These are phyloP conservation scores for Hypomontagnella submonticulosa DNA, from an alignment of 495 filamentous ascomycete genomes.

Conservation along the genomic window DNA sequence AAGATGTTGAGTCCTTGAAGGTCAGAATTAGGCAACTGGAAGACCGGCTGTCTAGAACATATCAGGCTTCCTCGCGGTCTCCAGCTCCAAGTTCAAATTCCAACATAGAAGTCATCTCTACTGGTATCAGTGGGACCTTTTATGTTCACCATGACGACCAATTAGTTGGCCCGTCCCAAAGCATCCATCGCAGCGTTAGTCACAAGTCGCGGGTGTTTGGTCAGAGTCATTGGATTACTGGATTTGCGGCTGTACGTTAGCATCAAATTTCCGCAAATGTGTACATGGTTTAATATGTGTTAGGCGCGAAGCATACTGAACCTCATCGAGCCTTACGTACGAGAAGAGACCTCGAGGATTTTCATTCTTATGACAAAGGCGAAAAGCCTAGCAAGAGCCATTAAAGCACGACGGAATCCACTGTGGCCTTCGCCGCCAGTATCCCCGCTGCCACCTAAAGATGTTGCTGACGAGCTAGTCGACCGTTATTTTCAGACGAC, in stretches of 20 bases:
- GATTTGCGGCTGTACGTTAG: constrained; percentile 52
- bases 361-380: constrained; percentile 52
- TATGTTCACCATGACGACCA: constrained; percentile 35
- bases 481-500: constrained; percentile 62
- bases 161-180: constrained; percentile 35
- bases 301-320: constrained; percentile 56
- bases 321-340: constrained; percentile 51
- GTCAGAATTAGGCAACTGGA: constrained; percentile 58
- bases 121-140: constrained; percentile 34
- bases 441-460: constrained; percentile 56
- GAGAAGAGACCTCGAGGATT: constrained; percentile 47
- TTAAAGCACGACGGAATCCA: constrained; percentile 57
- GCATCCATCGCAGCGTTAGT: constrained; percentile 54
- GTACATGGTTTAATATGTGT: constrained; percentile 19
- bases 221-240: constrained; percentile 67
- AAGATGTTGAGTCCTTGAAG: constrained; percentile 54
- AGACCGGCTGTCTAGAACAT: constrained; percentile 53
- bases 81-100: constrained; percentile 29
- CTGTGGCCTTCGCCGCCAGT: constrained; percentile 53
- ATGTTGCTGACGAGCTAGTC: constrained; percentile 61
- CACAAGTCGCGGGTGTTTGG: constrained; percentile 67
- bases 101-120: constrained; percentile 41
- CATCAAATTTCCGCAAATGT: background rate
- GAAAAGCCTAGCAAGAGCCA: constrained; percentile 58
- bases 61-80: constrained; percentile 17